phyloP scores from a whole-genome alignment of 495 filamentous ascomycete species.

The Trichoderma reesei region DNA sequence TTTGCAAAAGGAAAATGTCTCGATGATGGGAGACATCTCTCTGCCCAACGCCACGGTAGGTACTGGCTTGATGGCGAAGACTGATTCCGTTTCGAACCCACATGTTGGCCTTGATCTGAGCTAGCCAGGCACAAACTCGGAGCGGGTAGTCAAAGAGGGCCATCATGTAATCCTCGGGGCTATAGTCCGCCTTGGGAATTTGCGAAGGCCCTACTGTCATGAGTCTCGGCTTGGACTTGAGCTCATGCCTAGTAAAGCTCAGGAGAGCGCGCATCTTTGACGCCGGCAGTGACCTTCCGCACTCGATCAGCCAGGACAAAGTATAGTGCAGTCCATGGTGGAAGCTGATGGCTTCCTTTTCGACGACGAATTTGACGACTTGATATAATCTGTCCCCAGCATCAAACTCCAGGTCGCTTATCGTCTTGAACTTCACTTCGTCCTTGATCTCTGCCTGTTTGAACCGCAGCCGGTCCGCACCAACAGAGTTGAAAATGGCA shows the following conservation, averaged over 20 bases:
- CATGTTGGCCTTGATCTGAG: conserved; percentile 96
- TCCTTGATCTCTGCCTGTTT: conserved; percentile 81
- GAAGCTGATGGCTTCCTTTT: conserved; percentile 87
- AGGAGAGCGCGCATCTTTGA: conserved; percentile 57
- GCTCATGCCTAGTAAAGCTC: conserved; percentile 48
- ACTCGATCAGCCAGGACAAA: conserved; percentile 92
- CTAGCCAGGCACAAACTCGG: conserved; percentile 87
- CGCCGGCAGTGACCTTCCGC: conserved; percentile 63
- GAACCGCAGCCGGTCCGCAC: conserved; percentile 80
- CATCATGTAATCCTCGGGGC: conserved; percentile 69
- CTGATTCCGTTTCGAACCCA: conserved; percentile 98
- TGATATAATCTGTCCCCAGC: conserved; percentile 44
- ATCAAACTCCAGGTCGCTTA: conserved; percentile 76
- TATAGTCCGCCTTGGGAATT: conserved; percentile 40
- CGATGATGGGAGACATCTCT: conserved; percentile 87
- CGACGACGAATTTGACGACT: conserved; percentile 80
- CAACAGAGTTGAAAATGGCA: conserved; percentile 75
- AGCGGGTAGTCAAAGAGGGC: conserved; percentile 88
- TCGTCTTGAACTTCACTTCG: conserved; percentile 65
- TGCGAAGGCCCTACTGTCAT: conserved; percentile 37
- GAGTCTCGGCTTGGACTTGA: conserved; percentile 45
- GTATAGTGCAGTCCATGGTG: conserved; percentile 96
- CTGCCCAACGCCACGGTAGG: conserved; percentile 77
- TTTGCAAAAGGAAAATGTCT: conserved; percentile 91
- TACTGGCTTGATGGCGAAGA: conserved; percentile 85